Evolutionary conservation across 208 protist genomes (phyloP).

Genomic region (Wallacemonas sp.): DNA sequence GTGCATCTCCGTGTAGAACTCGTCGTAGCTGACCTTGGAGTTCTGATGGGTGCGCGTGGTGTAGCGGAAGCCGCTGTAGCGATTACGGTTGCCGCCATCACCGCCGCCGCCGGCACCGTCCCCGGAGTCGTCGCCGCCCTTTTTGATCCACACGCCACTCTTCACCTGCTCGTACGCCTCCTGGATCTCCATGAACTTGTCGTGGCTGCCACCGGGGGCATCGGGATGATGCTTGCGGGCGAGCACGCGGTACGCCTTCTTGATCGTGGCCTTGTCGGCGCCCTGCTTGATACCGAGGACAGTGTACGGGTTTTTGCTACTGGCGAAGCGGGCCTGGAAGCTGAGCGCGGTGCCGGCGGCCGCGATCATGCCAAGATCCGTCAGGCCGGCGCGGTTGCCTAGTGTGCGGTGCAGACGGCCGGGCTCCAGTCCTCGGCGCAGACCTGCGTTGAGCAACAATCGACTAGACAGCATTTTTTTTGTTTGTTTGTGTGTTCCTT

Average conservation of each 20-base stretch:
- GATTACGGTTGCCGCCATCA: slow-evolving; percentile 48
- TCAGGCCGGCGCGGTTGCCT: neutral
- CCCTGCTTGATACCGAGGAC: slow-evolving; percentile 88
- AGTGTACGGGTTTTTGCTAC: slow-evolving; percentile 87
- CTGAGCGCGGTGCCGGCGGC: slow-evolving; percentile 14
- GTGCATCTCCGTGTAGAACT: slow-evolving; percentile 93
- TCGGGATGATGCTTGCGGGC: slow-evolving; percentile 92
- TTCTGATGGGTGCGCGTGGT: slow-evolving; percentile 79
- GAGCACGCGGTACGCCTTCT: slow-evolving; percentile 89
- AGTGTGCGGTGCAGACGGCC: neutral
- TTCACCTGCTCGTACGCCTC: slow-evolving; percentile 91
- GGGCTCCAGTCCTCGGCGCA: slow-evolving; percentile 23
- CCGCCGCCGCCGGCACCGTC: slow-evolving; percentile 35
- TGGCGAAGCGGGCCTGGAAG: slow-evolving; percentile 40
- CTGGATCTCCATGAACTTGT: slow-evolving; percentile 91
- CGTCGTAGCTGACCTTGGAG: slow-evolving; percentile 86
- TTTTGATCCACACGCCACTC: slow-evolving; percentile 83
- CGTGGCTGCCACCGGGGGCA: slow-evolving; percentile 82
- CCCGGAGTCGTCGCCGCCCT: slow-evolving; percentile 31
- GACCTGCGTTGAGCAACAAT: slow-evolving; percentile 11
- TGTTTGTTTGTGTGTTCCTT: slow-evolving; percentile 4
- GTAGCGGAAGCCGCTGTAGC: slow-evolving; percentile 90
- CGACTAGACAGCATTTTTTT: slow-evolving; percentile 25
- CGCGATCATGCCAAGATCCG: slow-evolving; percentile 14
- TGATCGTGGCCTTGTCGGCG: slow-evolving; percentile 83